Evolutionary conservation across 208 protist genomes (phyloP).

Genomic region (Angomonas ambiguus): DNA sequence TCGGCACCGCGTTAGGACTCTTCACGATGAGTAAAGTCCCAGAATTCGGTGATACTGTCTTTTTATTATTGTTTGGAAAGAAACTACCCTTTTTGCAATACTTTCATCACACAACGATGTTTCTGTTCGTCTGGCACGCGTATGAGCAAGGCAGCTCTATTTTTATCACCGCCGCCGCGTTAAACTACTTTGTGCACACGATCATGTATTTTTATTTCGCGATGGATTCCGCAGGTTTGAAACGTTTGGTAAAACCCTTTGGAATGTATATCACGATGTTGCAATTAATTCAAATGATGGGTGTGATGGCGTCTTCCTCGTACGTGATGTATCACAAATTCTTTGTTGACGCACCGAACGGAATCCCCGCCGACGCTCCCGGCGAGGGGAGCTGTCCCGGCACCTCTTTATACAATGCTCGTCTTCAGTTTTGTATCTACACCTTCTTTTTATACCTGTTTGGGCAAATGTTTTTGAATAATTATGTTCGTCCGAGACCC

Average conservation of each 20-base stretch:
- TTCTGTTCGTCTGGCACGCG: constrained; percentile 88
- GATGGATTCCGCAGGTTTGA: constrained; percentile 52
- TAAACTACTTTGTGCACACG: constrained; percentile 93
- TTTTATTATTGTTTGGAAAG: constrained; percentile 67
- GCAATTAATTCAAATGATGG: constrained; percentile 90
- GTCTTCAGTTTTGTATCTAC: constrained; percentile 89
- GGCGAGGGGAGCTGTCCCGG: constrained; percentile 42
- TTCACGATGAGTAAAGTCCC: constrained; percentile 84
- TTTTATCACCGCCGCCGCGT: constrained; percentile 73
- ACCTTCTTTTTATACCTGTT: constrained; percentile 88
- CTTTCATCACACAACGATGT: constrained; percentile 90
- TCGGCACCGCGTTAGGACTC: constrained; percentile 66
- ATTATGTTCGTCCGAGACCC: constrained; percentile 51
- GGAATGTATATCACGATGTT: constrained; percentile 80
- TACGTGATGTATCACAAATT: constrained; percentile 40
- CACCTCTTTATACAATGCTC: constrained; percentile 42
- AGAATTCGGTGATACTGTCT: constrained; percentile 82
- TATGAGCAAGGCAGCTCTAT: constrained; percentile 48
- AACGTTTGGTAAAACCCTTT: constrained; percentile 56
- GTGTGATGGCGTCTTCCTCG: constrained; percentile 33
- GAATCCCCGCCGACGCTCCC: constrained; percentile 7
- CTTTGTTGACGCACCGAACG: constrained; percentile 14
- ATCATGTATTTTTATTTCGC: constrained; percentile 96
- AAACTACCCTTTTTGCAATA: constrained; percentile 81
- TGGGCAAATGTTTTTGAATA: constrained; percentile 81